Evolutionary conservation across 805 yeast genomes (phyloP).

Genomic region (Maudiozyma barnettii): DNA sequence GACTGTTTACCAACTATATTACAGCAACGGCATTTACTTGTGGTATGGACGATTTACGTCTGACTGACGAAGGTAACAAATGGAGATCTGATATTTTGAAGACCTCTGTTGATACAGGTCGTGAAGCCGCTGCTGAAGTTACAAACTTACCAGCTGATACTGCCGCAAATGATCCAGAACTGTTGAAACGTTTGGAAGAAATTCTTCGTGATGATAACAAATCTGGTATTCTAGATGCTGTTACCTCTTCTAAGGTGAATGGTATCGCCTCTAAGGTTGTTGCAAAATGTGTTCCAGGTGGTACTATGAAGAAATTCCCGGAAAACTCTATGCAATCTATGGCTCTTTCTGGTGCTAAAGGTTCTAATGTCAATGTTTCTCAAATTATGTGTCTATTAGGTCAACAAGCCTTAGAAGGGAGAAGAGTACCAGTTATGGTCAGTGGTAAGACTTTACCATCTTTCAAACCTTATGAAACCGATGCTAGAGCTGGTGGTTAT

Average conservation of each 20-base stretch:
- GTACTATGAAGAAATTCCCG: constrained; percentile 93
- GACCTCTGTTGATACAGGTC: constrained; percentile 73
- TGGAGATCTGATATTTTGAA: constrained; percentile 80
- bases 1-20: constrained; percentile 88
- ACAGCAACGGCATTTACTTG: constrained; percentile 92
- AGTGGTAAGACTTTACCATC: constrained; percentile 96
- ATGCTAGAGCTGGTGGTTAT: constrained; percentile 97
- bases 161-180: constrained; percentile 56
- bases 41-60: constrained; percentile 98
- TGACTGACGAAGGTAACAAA: constrained; percentile 81
- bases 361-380: constrained; percentile 95
- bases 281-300: constrained; percentile 86
- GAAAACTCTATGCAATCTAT: constrained; percentile 95
- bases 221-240: constrained; percentile 89
- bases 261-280: constrained; percentile 92
- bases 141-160: constrained; percentile 59
- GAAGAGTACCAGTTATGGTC: constrained; percentile 99
- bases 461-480: constrained; percentile 92
- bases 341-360: constrained; percentile 99
- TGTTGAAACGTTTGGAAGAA: constrained; percentile 83
- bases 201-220: constrained; percentile 88
- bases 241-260: constrained; percentile 87
- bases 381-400: constrained; percentile 99
- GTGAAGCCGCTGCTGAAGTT: constrained; percentile 89
- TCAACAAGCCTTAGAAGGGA: constrained; percentile 97